Evolutionary conservation across 345 rosid genomes (phyloP), one percentile per base, ranked within the genome.

Genomic region (Acer negundo): DNA sequence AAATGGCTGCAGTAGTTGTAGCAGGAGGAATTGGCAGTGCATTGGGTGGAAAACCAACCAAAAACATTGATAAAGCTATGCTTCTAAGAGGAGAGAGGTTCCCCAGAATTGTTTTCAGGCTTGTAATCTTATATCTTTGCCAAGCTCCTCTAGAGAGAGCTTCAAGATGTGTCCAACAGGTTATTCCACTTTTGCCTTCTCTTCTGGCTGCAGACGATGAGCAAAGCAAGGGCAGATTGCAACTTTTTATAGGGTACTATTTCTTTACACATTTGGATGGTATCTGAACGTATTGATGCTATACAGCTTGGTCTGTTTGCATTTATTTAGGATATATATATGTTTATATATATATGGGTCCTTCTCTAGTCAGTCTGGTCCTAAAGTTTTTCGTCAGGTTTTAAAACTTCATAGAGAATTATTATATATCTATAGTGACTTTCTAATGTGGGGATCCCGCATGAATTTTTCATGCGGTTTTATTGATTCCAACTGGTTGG

Each of bases 1-100:
- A 95, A 83, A 95, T 95, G 99, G 99, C 99, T 69, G 98, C 98
- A 26, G 98, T 89, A 77, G 99, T 95, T 85, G 97, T 92, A 19
- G 90, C 99, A 16, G 98, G 98, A 80, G 98, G 98, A 71, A 90
- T 95, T 79, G 87, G 97, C 75, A 91, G 86, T 92, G 98, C 97
- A 46, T 84, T 90, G 83, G 89, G 91, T 85, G 94, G 94, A 81
- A 95, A 89, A 80, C 84, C 90, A 69, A 89, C 82, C 84, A 93
- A 89, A 90, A 89, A 64, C 64, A 88, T 86, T 73, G 99, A 95
- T 79, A 95, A 90, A 86, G 99, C 99, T 22, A 93, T 95, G 98
- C 91, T 90, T 76, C 86, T 95, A 82, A 90, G 99, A 79, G 97
- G 96, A 61, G 98, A 95, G 77, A 93, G 92, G 83, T 92, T 97